Evolutionary conservation across 2,329 filamentous ascomycete genomes (phyloP).

Genomic region (Beauveria sp.): DNA sequence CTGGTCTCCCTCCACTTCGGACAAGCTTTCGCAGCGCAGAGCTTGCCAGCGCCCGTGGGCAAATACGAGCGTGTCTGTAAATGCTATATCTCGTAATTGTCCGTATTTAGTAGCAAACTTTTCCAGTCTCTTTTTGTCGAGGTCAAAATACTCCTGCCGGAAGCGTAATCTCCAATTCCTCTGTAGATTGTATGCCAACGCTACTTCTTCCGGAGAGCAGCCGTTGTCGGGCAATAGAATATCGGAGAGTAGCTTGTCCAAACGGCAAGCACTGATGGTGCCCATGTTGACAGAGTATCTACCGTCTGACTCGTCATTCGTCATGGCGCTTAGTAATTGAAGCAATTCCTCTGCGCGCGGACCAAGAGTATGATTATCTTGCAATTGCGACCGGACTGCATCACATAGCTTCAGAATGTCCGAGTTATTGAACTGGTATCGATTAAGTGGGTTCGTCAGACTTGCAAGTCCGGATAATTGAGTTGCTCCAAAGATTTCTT

Average conservation of each 20-base stretch:
- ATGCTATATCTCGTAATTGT: conserved; percentile 33
- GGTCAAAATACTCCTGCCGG: conserved; percentile 34
- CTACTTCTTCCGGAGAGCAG: conserved; percentile 23
- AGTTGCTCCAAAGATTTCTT: not conserved
- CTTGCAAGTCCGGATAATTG: not conserved
- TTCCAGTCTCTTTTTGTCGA: conserved; percentile 36
- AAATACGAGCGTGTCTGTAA: conserved; percentile 25
- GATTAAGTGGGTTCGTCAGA: conserved; percentile 2
- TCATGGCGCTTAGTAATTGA: conserved; percentile 30
- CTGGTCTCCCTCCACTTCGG: conserved; percentile 32
- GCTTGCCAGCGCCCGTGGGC: conserved; percentile 30
- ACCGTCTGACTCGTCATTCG: conserved; percentile 30
- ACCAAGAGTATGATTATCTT: conserved; percentile 23
- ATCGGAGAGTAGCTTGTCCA: conserved; percentile 38
- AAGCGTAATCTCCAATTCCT: conserved; percentile 38
- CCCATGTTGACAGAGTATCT: conserved; percentile 29
- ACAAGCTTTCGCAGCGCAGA: conserved; percentile 25
- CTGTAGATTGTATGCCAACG: conserved; percentile 23
- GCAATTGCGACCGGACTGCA: conserved; percentile 29
- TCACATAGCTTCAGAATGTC: conserved; percentile 34
- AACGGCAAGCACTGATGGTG: conserved; percentile 29
- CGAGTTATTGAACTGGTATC: conserved; percentile 5
- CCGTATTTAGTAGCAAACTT: conserved; percentile 27
- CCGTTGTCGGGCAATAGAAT: conserved; percentile 23
- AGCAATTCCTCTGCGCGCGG: conserved; percentile 28